Evolutionary conservation across 768 basidiomycete species (phyloP), one percentile per base, ranked within the genome.

Genomic region (Suillus tomentosus): DNA sequence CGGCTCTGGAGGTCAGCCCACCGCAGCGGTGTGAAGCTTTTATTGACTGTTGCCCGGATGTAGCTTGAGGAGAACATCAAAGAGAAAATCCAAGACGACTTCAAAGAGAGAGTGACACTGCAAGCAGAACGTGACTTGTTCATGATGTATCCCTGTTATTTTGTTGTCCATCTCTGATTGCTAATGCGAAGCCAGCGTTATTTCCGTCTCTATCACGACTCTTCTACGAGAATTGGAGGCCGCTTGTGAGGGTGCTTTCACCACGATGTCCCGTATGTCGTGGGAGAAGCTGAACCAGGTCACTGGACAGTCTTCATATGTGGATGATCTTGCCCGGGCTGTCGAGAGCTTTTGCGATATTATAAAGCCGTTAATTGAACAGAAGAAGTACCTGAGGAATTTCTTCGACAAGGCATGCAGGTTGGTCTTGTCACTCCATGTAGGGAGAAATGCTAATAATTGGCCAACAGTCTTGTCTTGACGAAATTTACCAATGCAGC

Each of bases 21-120:
- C 39, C 2, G 42, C 56, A 22, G 14, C 9, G 45, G 31, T 22
- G 37, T 62, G 50, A 22, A 42, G 37, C 57, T 65, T 13, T 70
- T 31, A 1, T 51, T 66, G 15, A 42, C 10, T 11, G 19, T 31
- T 43, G 27, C 36, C 15, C 31, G 15, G 39, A 31, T 58, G 27
- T 72, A 98, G 94, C 83, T 99, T 36, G 97, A 99, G 72, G 94
- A 96, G 69, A 94, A 93, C 70, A 88, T 98, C 64, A 87, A 88
- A 64, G 88, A 90, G 62, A 93, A 92, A 71, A 85, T 99, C 60
- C 82, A 88, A 61, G 84, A 87, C 0, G 87, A 88, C 53, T 92
- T 84, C 72, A 89, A 87, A 73, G 91, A 91, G 43, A 89, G 88
- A 63, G 80, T 99, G 31, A 88, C 88, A 2, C 84, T 99, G 56